Base-by-base conservation (phyloP, 495 filamentous ascomycete species). In the Aspergillus diversus region DNA sequence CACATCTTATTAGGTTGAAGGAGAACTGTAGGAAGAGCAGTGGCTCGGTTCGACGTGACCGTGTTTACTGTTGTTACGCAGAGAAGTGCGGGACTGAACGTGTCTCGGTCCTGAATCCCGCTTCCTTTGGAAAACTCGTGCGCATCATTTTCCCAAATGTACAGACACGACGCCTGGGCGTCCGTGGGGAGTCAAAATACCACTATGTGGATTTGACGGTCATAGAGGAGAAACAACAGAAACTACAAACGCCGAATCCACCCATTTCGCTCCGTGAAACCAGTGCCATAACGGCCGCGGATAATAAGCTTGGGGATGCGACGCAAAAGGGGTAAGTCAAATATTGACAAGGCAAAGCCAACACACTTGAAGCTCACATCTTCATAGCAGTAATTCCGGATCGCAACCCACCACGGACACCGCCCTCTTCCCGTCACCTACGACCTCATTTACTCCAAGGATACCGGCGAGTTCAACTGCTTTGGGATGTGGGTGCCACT, bases 101-200 rank as follows among this genome's bases (percentile, higher is more conserved):
- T 69, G 95, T 99, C 48, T 92, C 92, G 5, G 91, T 96, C 5
- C 68, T 99, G 58, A 99, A 99, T 67, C 93, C 96, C 34, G 95
- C 95, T 6, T 97, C 93, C 6, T 99, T 99, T 78, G 95, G 95
- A 35, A 99, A 99, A 72, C 86, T 98, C 32, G 95, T 99, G 32
- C 86, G 96, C 11, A 93, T 98, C 33, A 91, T 98, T 43, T 99
- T 97, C 64, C 94, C 93, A 2, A 93, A 92, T 49, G 87, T 99
- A 16, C 93, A 96, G 71, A 98, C 95, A 11, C 85, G 95, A 43
- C 84, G 95, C 54, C 82, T 99, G 12, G 95, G 95, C 49, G 92
- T 98, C 46, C 88, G 95, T 21, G 96, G 96, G 47, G 93, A 97
- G 76, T 98, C 96, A 5, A 99, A 99, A 73, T 99, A 99, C 73